These are phyloP conservation scores for Nicotiana sylvestris DNA, from an alignment of 257 asterid species.

Conservation along the genomic window DNA sequence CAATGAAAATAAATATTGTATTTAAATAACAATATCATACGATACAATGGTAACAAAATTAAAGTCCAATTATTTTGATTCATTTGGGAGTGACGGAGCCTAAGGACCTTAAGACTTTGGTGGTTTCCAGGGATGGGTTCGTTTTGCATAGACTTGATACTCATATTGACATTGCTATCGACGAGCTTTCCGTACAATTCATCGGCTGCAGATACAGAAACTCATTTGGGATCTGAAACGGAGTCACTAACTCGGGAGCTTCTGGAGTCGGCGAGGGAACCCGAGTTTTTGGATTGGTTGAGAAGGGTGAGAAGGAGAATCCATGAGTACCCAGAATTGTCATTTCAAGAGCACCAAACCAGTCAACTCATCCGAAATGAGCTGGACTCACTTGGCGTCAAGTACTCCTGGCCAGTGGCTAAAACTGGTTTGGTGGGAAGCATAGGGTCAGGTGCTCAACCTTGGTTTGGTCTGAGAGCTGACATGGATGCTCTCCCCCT, in stretches of 20 bases:
- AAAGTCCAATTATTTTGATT: too few relatives aligned
- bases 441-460: slow-evolving; percentile 66
- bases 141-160: slow-evolving; percentile 30
- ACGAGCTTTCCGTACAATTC: slow-evolving; percentile 3
- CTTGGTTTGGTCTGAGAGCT: slow-evolving; percentile 75
- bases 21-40: too few relatives aligned
- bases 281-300: slow-evolving; percentile 58
- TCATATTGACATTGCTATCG: not conserved
- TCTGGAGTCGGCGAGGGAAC: slow-evolving; percentile 52
- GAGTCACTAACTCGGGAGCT: slow-evolving; percentile 37
- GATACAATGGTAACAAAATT: too few relatives aligned
- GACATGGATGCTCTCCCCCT: slow-evolving; percentile 97
- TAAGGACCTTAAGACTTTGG: not conserved
- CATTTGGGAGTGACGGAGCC: not conserved
- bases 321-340: slow-evolving; percentile 77
- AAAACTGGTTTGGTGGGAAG: slow-evolving; percentile 71
- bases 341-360: slow-evolving; percentile 63
- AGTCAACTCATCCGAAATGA: slow-evolving; percentile 71
- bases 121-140: not conserved
- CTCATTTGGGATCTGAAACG: slow-evolving; percentile 12
- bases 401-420: slow-evolving; percentile 77
- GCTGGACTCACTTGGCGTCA: slow-evolving; percentile 65
- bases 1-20: too few relatives aligned
- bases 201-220: slow-evolving; percentile 22
- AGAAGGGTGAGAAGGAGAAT: slow-evolving; percentile 57